Base-by-base conservation (phyloP, 169 alveolate genomes). In the Plasmodium malariae region DNA sequence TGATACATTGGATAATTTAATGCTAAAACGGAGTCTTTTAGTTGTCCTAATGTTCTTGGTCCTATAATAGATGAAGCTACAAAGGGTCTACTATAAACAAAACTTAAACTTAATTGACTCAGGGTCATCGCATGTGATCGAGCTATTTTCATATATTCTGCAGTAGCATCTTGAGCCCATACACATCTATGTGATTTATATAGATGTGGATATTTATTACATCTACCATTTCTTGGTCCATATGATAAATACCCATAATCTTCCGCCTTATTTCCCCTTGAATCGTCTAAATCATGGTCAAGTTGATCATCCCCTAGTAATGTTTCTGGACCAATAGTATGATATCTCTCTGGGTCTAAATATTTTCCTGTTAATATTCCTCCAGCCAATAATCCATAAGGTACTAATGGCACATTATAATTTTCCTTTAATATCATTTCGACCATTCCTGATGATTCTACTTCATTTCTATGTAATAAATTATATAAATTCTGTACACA, bases 341-440 rank as follows among this genome's bases (percentile, higher is more conserved):
- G 83, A 32, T 40, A 94, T 95, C 96, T 54, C 68, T 95, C 97
- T 0, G 97, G 97, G 72, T 95, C 97, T 49, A 95, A 88, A 88
- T 95, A 95, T 69, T 95, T 95, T 21, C 97, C 97, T 3, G 97
- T 95, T 45, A 95, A 67, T n/a, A 95, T 93, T 60, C 97, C 97
- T 11, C 97, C 97, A 6, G 97, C 97, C 48, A 95, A 88, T n/a
- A 88, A 62, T 26, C 96, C 97, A 73, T 95, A 95, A 11, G 97
- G 95, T n/a, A 95, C 93, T 30, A 95, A 71, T 3, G 97, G 97
- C 45, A 95, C 94, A 43, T 94, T 93, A 37, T 93, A 85, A 60
- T 92, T 73, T 51, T 91, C 95, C 57, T 80, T 80, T 37, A 86
- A 62, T 5, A 88, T 87, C 71, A 94, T 95, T 54, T 95, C 97